These are phyloP conservation scores for Lactarius trivialis DNA, from an alignment of 768 basidiomycete species.

Conservation along the genomic window DNA sequence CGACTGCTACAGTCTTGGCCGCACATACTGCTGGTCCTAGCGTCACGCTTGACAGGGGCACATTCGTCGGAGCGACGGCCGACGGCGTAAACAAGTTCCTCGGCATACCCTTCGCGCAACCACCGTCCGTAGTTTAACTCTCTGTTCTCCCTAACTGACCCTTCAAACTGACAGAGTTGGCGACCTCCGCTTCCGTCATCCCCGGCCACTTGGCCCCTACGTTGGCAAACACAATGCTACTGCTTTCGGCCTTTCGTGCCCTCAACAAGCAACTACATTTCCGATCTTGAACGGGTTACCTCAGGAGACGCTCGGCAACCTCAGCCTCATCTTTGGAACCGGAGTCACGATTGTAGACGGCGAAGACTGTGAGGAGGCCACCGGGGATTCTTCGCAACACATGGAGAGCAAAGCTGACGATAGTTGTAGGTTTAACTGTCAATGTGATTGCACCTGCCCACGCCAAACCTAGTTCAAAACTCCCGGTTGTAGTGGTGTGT, in stretches of 20 bases:
- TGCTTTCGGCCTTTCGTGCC: too few species aligned
- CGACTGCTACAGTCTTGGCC: too few species aligned
- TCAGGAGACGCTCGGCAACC: background rate
- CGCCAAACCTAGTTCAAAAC: background rate
- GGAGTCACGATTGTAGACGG: background rate
- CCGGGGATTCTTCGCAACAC: too few species aligned
- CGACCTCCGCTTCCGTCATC: too few species aligned
- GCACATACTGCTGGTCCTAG: too few species aligned
- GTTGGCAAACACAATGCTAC: too few species aligned
- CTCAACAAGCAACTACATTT: background rate
- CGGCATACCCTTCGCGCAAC: too few species aligned
- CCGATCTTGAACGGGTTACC: slow-evolving; percentile 17
- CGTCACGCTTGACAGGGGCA: slow-evolving; percentile 28
- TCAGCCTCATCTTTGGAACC: background rate
- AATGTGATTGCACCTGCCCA: too few species aligned
- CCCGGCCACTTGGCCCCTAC: too few species aligned
- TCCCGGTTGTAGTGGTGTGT: slow-evolving; percentile 26
- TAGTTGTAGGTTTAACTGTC: slow-evolving; percentile 21
- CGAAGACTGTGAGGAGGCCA: slow-evolving; percentile 22
- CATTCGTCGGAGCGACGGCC: slow-evolving; percentile 27
- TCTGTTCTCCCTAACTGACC: background rate
- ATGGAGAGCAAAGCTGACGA: background rate
- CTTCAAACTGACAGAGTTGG: slow-evolving; percentile 25
- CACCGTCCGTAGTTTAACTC: slow-evolving; percentile 28
- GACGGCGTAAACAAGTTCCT: slow-evolving; percentile 30